Conservation (phyloP, 1,284 basidiomycete genomes). For the Coniferiporia sulphurascens region DNA sequence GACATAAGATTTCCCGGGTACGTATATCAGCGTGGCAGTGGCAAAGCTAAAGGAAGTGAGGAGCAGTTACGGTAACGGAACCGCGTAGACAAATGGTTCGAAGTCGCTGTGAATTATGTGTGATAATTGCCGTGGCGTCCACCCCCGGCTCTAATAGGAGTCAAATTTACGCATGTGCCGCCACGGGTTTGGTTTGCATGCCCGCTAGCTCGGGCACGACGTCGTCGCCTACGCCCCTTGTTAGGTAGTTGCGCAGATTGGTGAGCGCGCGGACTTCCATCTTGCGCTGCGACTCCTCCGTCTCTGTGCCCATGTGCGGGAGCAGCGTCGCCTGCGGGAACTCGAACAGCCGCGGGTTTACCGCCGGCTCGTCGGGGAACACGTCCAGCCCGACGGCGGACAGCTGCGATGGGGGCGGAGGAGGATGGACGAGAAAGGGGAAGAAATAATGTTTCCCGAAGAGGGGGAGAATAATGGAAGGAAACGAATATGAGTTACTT, state of each 20-base stretch:
- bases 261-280: slow-evolving; percentile 78
- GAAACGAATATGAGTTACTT: not conserved
- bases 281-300: slow-evolving; percentile 71
- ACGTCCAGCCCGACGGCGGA: slow-evolving; percentile 86
- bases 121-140: too few species aligned
- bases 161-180: not conserved
- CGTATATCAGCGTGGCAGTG: too few species aligned
- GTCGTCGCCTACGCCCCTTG: slow-evolving; percentile 57
- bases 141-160: not conserved
- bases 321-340: slow-evolving; percentile 81
- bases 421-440: not conserved
- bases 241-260: slow-evolving; percentile 67
- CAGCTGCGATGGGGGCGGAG: slow-evolving; percentile 44
- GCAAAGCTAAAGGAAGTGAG: too few species aligned
- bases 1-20: too few species aligned
- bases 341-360: slow-evolving; percentile 75
- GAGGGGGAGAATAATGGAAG: not conserved
- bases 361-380: slow-evolving; percentile 82
- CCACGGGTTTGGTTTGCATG: slow-evolving; percentile 12
- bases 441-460: not conserved
- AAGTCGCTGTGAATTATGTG: too few species aligned
- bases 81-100: too few species aligned
- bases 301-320: slow-evolving; percentile 90
- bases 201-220: slow-evolving; percentile 56
- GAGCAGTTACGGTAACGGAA: too few species aligned